Evolutionary conservation across 1,284 basidiomycete genomes (phyloP).

Genomic region (Spongispora temasekensis): DNA sequence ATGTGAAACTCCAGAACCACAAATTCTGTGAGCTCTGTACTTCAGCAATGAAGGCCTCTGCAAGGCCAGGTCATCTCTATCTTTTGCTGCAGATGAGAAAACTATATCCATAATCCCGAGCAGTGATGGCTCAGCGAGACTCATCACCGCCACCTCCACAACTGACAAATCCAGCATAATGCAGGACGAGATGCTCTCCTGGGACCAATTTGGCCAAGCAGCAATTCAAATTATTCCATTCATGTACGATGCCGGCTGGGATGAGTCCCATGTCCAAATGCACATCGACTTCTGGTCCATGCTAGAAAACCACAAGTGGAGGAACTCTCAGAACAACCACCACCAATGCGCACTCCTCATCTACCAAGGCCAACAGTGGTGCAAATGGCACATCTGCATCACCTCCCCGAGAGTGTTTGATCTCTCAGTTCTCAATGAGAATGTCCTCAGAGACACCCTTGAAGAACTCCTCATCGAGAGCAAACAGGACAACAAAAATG

Average conservation of each 20-base stretch:
- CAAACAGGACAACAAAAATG: background rate
- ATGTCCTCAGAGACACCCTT: background rate
- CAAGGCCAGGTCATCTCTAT: background rate
- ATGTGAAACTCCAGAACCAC: background rate
- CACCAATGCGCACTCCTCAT: background rate
- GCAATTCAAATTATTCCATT: background rate
- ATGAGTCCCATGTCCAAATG: background rate
- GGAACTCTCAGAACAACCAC: background rate
- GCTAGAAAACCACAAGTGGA: background rate
- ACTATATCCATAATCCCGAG: background rate
- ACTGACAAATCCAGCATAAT: background rate
- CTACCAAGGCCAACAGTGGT: background rate
- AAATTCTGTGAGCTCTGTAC: background rate
- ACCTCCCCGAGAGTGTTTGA: background rate
- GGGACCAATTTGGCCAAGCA: background rate
- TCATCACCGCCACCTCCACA: background rate
- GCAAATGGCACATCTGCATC: background rate
- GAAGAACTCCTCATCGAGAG: background rate
- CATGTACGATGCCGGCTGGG: background rate
- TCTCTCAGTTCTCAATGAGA: background rate
- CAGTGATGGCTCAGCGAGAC: background rate
- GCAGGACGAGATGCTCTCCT: background rate
- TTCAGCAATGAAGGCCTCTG: background rate
- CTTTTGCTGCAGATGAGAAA: background rate
- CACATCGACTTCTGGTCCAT: background rate